Base-by-base conservation (phyloP, 306 rosid species). In the Lathyrus aphaca region DNA sequence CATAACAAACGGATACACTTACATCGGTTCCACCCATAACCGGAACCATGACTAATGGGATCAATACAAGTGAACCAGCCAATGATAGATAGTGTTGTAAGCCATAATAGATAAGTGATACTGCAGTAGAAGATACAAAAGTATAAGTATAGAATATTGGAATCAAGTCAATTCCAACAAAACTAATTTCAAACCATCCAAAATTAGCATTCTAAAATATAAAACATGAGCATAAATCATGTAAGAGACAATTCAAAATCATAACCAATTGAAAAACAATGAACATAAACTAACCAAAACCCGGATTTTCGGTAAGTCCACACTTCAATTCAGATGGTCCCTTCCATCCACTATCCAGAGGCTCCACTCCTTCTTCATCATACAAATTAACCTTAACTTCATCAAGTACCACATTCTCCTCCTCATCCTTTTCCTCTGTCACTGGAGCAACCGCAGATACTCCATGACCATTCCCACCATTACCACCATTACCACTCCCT, bases 21-120 rank as follows among this genome's bases (percentile, higher is more conserved):
- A 94, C 98, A 80, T 88, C 96, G 40, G 94, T 86, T 84, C 98
- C 98, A 30, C 96, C 96, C 97, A 90, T 90, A 66, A 86, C 83
- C 4, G 98, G 97, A 67, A 94, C 91, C 71, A 90, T 94, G 79
- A 94, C 85, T 70, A 87, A 72, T 56, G 98, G 98, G 45, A 94
- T 78, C 80, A 94, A 85, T 60, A 94, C 80, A 69, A 94, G 92
- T 39, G 98, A 94, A 54, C 98, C 98, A 21, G 91, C 89, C 82
- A 94, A 72, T 40, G 98, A 94, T 19, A 94, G 79, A 83, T 88
- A 90, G 73, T 94, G 98, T 72, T 94, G 97, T 75, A 94, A 82
- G 78, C 94, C 91, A 35, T 90, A 94, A 79, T 84, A 90, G 45
- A 87, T 76, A 68, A 90, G 86, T 23, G 76, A 79, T 49, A 81